Base-by-base conservation (phyloP, 495 filamentous ascomycete species). In the Pyrenula massariospora region DNA sequence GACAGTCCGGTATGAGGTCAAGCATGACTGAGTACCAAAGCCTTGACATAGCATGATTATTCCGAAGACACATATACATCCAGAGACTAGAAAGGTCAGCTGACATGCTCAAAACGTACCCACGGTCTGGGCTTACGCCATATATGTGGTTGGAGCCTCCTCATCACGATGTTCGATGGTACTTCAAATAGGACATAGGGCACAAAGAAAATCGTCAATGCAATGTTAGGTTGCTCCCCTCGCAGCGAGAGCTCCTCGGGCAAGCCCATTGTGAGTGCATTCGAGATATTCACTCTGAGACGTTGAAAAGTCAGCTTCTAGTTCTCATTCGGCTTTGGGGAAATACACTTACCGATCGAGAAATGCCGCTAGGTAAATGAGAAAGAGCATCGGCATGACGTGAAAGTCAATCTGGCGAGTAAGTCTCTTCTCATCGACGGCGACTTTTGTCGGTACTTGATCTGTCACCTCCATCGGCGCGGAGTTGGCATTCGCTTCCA, bases 101-200 rank as follows among this genome's bases (percentile, higher is more conserved):
- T 42, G 12, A 23, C 21, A 55, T 15, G 11, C 23, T 55, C 12
- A 48, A 11, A 53, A 10, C 11, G 21, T 11, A 53, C 12, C 11
- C 10, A 11, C 47, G 42, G 42, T n/a, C n/a, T 19, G 19, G 42
- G 11, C 42, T 64, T 55, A 71, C 71, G 71, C 78, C 85, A 91
- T 48, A 88, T 64, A 42, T 81, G 77, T 0, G 88, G 88, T 48
- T 74, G 84, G 57, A 95, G 73, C 60, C 81, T 81, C 67, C 94
- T 94, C 53, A 96, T 72, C 10, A 93, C 67, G 54, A 95, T 75
- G 64, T 96, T 96, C 10, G 73, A 73, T 0, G 73, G 73, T 11
- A 75, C 70, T 59, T 77, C 73, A 53, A 73, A 72, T 15, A 66
- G 20, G 5, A 58, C 56, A 51, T 72, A 73, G 8, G 71, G 68